phyloP scores from a whole-genome alignment of 192 early-diverging fungal genomes.

The Rhizophlyctis rosea region DNA sequence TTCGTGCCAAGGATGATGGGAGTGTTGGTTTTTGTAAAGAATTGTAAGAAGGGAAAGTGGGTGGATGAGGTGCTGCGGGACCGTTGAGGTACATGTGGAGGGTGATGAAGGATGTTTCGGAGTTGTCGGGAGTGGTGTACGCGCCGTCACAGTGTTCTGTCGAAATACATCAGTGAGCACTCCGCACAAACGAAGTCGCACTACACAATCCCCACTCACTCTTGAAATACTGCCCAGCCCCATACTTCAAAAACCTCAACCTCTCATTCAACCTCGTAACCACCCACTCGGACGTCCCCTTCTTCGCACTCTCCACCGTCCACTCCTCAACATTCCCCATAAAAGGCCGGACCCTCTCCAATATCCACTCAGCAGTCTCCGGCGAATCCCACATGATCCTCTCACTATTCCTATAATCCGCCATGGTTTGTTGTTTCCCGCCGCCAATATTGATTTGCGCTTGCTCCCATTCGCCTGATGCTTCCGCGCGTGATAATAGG shows the following conservation, averaged over 20 bases:
- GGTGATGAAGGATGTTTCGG: constrained; percentile 18
- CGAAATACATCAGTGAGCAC: too few relatives aligned
- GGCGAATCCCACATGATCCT: too few relatives aligned
- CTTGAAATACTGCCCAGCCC: constrained; percentile 21
- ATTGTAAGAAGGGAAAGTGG: too few relatives aligned
- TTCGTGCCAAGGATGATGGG: too few relatives aligned
- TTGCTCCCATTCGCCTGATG: constrained; percentile 10
- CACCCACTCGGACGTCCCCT: background rate
- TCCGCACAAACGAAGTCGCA: too few relatives aligned
- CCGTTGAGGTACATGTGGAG: constrained; percentile 35
- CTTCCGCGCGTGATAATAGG: constrained; percentile 12
- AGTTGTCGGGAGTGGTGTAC: constrained; percentile 11
- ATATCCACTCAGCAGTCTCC: too few relatives aligned
- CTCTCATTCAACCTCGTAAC: constrained; percentile 29
- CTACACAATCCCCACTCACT: too few relatives aligned
- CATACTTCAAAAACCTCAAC: constrained; percentile 28
- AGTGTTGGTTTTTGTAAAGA: too few relatives aligned
- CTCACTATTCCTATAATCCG: too few relatives aligned
- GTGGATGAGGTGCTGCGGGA: too few relatives aligned
- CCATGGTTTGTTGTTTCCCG: constrained; percentile 17
- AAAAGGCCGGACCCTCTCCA: too few relatives aligned
- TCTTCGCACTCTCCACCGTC: constrained; percentile 18
- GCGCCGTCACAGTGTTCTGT: constrained; percentile 32
- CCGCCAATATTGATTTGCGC: constrained; percentile 23
- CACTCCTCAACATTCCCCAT: constrained; percentile 22